Evolutionary conservation across 2,329 filamentous ascomycete genomes (phyloP).

Genomic region (Elsinoe necatrix): DNA sequence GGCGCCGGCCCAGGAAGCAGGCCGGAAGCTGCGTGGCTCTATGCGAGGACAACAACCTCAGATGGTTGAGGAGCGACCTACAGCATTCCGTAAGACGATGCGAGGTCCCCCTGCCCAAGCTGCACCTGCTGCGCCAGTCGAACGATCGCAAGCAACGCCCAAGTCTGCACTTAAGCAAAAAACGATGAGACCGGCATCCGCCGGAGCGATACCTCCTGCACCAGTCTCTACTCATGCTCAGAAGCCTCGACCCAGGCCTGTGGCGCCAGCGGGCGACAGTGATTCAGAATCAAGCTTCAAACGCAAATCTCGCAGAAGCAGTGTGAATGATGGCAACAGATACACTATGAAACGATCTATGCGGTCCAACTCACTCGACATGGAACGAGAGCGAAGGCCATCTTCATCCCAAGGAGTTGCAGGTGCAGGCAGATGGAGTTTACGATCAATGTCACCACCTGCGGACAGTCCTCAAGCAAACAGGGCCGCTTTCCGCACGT

Average conservation of each 20-base stretch:
- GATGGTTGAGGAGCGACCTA: constrained; percentile 16
- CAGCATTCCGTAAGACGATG: constrained; percentile 33
- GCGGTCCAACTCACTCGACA: constrained; percentile 44
- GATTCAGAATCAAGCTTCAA: constrained; percentile 66
- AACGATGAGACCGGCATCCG: constrained; percentile 23
- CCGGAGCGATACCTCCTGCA: background rate
- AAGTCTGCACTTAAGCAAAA: constrained; percentile 34
- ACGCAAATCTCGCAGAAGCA: constrained; percentile 35
- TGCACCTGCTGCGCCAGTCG: background rate
- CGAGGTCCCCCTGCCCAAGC: constrained; percentile 20
- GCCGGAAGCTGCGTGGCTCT: background rate
- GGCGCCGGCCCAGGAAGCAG: background rate
- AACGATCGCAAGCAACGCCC: constrained; percentile 22
- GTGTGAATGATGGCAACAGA: constrained; percentile 35
- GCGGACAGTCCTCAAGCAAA: constrained; percentile 28
- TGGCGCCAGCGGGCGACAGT: constrained; percentile 32
- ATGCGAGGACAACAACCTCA: constrained; percentile 22
- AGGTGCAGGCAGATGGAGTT: constrained; percentile 51
- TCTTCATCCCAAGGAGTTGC: constrained; percentile 22
- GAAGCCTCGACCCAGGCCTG: constrained; percentile 14
- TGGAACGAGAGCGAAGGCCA: constrained; percentile 33
- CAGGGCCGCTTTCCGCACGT: constrained; percentile 22
- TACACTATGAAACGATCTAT: constrained; percentile 66
- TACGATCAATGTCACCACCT: constrained; percentile 62
- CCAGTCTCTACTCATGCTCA: background rate